These are phyloP conservation scores for Meyerozyma carpophila DNA, from an alignment of 1,139 yeast genomes.

Conservation along the genomic window DNA sequence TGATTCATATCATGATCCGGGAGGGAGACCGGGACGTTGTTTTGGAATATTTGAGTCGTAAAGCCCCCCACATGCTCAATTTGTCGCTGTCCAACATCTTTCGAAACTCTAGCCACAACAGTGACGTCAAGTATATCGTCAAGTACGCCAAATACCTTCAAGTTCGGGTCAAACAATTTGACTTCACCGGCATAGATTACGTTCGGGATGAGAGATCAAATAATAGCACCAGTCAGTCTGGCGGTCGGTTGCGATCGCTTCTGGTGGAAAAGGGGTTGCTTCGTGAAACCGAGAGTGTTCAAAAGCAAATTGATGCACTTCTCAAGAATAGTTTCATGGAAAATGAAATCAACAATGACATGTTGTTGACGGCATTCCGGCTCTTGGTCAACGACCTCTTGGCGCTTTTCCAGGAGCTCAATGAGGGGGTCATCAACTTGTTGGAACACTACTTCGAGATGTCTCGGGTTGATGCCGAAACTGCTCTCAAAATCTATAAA, in stretches of 20 bases:
- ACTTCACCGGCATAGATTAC: conserved; percentile 62
- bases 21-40: conserved; percentile 80
- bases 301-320: conserved; percentile 71
- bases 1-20: conserved; percentile 83
- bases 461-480: conserved; percentile 78
- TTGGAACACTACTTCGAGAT: conserved; percentile 94
- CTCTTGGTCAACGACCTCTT: conserved; percentile 82
- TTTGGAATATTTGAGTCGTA: conserved; percentile 56
- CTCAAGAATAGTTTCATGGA: conserved; percentile 70
- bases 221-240: conserved; percentile 38
- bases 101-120: conserved; percentile 28
- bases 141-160: conserved; percentile 71
- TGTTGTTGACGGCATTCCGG: conserved; percentile 77
- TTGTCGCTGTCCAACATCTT: conserved; percentile 27
- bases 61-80: conserved; percentile 55
- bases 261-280: conserved; percentile 76
- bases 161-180: conserved; percentile 65
- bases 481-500: conserved; percentile 79
- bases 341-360: conserved; percentile 76
- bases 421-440: conserved; percentile 91
- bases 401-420: conserved; percentile 78
- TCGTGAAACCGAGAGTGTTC: conserved; percentile 81
- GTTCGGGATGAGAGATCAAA: conserved; percentile 65
- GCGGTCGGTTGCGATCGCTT: conserved; percentile 61
- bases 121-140: conserved; percentile 58